Base-by-base conservation (phyloP, 73 alveolate species). In the Paramecium tetraurelia region DNA sequence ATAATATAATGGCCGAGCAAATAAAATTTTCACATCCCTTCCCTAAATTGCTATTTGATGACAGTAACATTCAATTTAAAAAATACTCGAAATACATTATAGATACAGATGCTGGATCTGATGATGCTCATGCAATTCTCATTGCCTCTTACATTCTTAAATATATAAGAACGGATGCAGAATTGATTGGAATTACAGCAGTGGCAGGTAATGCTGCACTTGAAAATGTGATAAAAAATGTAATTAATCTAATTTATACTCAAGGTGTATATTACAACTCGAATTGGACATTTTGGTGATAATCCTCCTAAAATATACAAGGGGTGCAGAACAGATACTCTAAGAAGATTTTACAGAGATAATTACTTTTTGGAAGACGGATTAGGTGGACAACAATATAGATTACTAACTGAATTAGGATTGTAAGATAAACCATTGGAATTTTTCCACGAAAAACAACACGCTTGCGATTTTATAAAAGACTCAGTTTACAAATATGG, bases 91-190 rank as follows among this genome's bases (percentile, higher is more conserved):
- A 80, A 43, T 80, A 80, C 9, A 80, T 80, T 10, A 80, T 80
- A 22, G 90, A 80, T 46, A 80, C 90, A 14, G 90, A 80, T 80
- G 90, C 90, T 24, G 90, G 90, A 41, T 44, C 63, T 5, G 90
- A 80, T 46, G 90, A 80, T 80, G 90, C 90, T 16, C 90, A 80
- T 48, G 90, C 90, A 43, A 80, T 80, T 29, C 31, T 80, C 0
- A 24, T 40, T 22, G 90, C 90, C 18, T 80, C 90, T 10, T 80
- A 80, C 12, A 46, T 80, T 80, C 90, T 80, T 22, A 80, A 41
- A 43, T 24, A 80, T 44, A 31, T 31, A 3, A 6, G 90, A 43
- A 22, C 70, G 1, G 90, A 80, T 80, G 90, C 90, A 10, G 90
- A 80, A 80, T 41, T 80, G 16, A 43, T 80, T 7, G 90, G 90